Percentiles rank a stretch among this genome's conserved stretches.
Evolutionary conservation across 805 yeast genomes (phyloP).

Genomic region (Candida dendrica): DNA sequence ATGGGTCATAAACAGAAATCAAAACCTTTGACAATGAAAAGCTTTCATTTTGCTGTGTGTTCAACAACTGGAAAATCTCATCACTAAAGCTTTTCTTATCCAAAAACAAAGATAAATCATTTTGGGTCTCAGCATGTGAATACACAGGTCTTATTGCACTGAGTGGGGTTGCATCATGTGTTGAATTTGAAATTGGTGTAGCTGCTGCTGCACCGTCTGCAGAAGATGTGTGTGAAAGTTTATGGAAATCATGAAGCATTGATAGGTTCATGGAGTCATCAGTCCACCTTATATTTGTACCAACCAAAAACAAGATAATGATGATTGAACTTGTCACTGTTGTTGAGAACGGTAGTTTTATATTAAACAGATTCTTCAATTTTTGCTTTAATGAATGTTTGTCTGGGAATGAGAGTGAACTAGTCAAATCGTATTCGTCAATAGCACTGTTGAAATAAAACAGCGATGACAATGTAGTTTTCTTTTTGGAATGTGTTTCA

Average conservation of each 20-base stretch:
- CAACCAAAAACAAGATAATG: constrained; percentile 19
- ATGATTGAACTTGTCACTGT: constrained; percentile 24
- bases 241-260: neutral
- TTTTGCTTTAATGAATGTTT: neutral
- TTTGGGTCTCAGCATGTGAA: constrained; percentile 2
- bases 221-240: neutral
- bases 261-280: constrained; percentile 10
- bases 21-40: constrained; percentile 6
- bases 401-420: neutral
- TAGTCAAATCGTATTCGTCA: neutral
- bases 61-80: constrained; percentile 10
- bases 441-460: neutral
- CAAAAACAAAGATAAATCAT: constrained; percentile 4
- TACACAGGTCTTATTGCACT: neutral
- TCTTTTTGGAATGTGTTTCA: neutral
- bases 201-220: no score
- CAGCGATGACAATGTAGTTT: constrained; percentile 12
- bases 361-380: constrained; percentile 6
- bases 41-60: constrained; percentile 4
- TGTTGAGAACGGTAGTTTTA: constrained; percentile 31
- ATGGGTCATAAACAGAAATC: constrained; percentile 22
- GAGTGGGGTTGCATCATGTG: neutral
- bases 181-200: neutral
- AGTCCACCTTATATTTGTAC: constrained; percentile 29
- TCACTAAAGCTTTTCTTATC: constrained; percentile 13